Percentiles rank a stretch among this genome's conserved stretches.
Conservation (phyloP, 192 early-diverging fungal genomes). For the Umbelopsis vinacea region DNA sequence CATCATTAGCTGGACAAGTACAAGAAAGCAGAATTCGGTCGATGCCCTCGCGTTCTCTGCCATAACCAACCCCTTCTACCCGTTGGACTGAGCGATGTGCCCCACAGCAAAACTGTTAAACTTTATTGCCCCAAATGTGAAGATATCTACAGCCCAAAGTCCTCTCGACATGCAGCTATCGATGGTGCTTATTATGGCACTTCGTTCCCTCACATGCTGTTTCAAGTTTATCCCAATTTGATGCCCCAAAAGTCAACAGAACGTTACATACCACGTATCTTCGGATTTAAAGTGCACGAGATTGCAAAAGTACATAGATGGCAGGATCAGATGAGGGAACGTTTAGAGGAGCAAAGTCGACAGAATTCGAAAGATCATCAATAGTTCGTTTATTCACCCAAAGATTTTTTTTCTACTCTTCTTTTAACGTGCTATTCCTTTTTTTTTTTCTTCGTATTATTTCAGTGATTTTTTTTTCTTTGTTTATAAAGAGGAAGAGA, state of each 20-base stretch:
- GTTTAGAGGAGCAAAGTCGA: slow-evolving; percentile 29
- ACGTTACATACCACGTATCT: slow-evolving; percentile 94
- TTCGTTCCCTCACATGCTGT: slow-evolving; percentile 94
- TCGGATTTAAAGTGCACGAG: slow-evolving; percentile 95
- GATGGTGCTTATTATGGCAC: slow-evolving; percentile 98
- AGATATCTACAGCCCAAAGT: slow-evolving; percentile 95
- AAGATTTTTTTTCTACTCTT: neutral
- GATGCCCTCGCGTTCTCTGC: slow-evolving; percentile 96
- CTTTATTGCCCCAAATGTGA: slow-evolving; percentile 96
- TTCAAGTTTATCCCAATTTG: slow-evolving; percentile 88
- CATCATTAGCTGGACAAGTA: slow-evolving; percentile 80
- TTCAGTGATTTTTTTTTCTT: neutral
- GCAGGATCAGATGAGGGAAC: slow-evolving; percentile 85
- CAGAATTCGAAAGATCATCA: slow-evolving; percentile 16
- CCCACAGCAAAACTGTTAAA: slow-evolving; percentile 86
- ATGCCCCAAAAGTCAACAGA: slow-evolving; percentile 78
- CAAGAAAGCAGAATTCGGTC: slow-evolving; percentile 91
- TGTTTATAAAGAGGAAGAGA: too few relatives aligned
- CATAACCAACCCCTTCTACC: slow-evolving; percentile 88
- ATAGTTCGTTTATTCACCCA: neutral
- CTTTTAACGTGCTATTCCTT: neutral
- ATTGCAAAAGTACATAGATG: slow-evolving; percentile 87
- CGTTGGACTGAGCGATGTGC: slow-evolving; percentile 86
- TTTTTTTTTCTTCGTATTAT: neutral
- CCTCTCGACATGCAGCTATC: slow-evolving; percentile 79